Conservation (phyloP, 257 asterid genomes). For the Solanum appendiculatum region DNA sequence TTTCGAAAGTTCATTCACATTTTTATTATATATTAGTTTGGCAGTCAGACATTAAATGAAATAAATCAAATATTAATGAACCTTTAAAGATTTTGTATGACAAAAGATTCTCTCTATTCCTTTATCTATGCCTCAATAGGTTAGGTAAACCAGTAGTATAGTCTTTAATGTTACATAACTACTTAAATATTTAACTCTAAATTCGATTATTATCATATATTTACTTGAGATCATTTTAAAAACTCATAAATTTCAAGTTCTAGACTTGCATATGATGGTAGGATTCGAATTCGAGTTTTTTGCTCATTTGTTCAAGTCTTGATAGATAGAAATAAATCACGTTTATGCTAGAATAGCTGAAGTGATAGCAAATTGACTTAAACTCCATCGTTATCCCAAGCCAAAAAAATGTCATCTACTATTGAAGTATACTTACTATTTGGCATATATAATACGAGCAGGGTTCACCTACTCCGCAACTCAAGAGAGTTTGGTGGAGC, state of each 20-base stretch:
- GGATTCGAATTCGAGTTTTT: neutral
- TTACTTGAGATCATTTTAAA: neutral
- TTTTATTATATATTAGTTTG: neutral
- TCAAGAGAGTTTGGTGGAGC: slow-evolving; percentile 9
- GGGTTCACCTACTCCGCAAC: slow-evolving; percentile 10
- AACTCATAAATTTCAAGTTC: neutral
- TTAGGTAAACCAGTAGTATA: neutral
- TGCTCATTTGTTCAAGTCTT: neutral
- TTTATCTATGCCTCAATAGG: neutral
- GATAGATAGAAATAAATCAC: neutral
- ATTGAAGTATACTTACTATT: neutral
- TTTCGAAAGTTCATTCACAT: neutral
- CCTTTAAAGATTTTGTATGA: neutral
- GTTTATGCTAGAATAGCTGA: neutral
- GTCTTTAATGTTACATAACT: neutral
- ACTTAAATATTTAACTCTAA: neutral
- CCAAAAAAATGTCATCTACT: neutral
- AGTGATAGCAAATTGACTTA: neutral
- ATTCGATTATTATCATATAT: neutral
- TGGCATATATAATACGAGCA: neutral
- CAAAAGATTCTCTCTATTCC: neutral
- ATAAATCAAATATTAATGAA: neutral
- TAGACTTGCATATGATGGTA: neutral
- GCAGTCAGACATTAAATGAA: neutral
- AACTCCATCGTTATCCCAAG: neutral